Base-by-base conservation (phyloP, 257 asterid species). In the Petunia secreta region DNA sequence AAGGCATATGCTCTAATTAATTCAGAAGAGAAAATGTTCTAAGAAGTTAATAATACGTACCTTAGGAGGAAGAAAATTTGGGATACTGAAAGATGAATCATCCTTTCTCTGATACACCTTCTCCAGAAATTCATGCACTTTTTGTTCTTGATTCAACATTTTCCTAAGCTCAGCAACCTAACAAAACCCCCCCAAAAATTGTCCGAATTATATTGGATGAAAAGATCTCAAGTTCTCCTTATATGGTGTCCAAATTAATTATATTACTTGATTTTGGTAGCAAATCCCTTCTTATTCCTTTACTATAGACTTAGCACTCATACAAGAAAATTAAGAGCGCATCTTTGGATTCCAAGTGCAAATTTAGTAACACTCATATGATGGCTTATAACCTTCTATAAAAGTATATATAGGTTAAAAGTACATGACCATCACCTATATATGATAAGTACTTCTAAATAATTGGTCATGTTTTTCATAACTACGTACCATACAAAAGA, bases 81-180 rank as follows among this genome's bases (percentile, higher is more conserved):
- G 98, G 82, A 92, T 87, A 2, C 50, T 74, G 77, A 91, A 82
- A 81, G 81, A 68, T 69, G 95, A 88, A 43, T 84, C 86, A 1
- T 89, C 90, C 60, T 85, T 80, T 36, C 87, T 88, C 75, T 84
- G 83, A 60, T 88, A 88, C 76, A 90, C 87, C 7, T 75, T 82
- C 52, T 90, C 89, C 58, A 93, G 90, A 87, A 85, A 91, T 76
- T 90, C 89, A 74, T 85, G 94, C 82, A 93, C 90, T 82, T 86
- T 92, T 79, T 92, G 88, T 78, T 95, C 99, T 68, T 92, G 89
- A 6, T 82, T 91, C 85, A 95, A 90, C 93, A 90, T 92, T 85
- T 93, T 89, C 76, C 86, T 86, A 36, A 93, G 96, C 77, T 82
- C 91, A 4, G 82, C 73, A 14, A 95, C 97, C 98, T 89, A 57